phyloP scores from a whole-genome alignment of 805 yeast genomes.

The Candida tibetensis region DNA sequence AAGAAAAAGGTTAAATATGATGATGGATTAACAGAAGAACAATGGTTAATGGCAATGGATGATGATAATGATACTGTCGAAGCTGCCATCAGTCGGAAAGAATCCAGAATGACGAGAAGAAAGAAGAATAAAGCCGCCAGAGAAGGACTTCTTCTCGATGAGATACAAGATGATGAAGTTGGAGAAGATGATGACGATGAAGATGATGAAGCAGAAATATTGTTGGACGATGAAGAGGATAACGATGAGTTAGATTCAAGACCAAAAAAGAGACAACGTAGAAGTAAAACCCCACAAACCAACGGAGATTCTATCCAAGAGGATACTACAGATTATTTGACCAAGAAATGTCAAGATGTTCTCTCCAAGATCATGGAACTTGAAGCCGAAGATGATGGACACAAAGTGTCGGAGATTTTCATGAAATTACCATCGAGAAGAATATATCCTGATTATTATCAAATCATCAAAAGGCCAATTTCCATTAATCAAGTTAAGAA shows the following conservation, averaged over 20 bases:
- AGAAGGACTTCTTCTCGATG: slow-evolving; percentile 16
- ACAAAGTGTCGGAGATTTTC: slow-evolving; percentile 44
- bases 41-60: slow-evolving; percentile 64
- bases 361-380: slow-evolving; percentile 43
- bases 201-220: slow-evolving; percentile 10
- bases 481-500: slow-evolving; percentile 55
- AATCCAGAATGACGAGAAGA: slow-evolving; percentile 40
- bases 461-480: slow-evolving; percentile 57
- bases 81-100: slow-evolving; percentile 55
- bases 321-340: slow-evolving; percentile 15
- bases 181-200: slow-evolving; percentile 26
- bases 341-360: slow-evolving; percentile 29
- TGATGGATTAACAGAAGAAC: slow-evolving; percentile 46
- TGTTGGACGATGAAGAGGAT: slow-evolving; percentile 11
- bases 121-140: slow-evolving; percentile 22
- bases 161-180: slow-evolving; percentile 20
- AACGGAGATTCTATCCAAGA: slow-evolving; percentile 2
- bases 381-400: slow-evolving; percentile 45
- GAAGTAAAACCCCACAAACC: slow-evolving; percentile 10
- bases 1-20: slow-evolving; percentile 29
- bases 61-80: slow-evolving; percentile 64
- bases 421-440: slow-evolving; percentile 67
- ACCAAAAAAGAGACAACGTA: slow-evolving; percentile 9
- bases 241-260: slow-evolving; percentile 7
- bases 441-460: slow-evolving; percentile 83